Conservation (phyloP, 2,329 filamentous ascomycete genomes). For the Botrytis squamosa region DNA sequence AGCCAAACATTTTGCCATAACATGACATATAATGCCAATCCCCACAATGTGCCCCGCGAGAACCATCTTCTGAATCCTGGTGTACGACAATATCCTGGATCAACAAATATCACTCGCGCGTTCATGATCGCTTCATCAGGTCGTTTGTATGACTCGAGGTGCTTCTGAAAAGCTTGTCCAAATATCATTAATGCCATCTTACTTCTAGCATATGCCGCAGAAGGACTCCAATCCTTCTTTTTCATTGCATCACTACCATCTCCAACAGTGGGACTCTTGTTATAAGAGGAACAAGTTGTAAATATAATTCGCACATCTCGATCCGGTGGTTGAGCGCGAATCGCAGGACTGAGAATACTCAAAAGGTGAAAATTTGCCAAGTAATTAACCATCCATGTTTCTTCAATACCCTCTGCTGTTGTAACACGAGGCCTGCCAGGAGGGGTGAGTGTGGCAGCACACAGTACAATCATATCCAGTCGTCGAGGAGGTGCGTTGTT, state of each 20-base stretch:
- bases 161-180: conserved; percentile 87
- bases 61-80: conserved; percentile 87
- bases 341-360: conserved; percentile 83
- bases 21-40: conserved; percentile 72
- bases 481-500: conserved; percentile 88
- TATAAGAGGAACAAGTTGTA: conserved; percentile 84
- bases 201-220: conserved; percentile 61
- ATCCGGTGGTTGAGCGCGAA: conserved; percentile 89
- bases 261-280: conserved; percentile 67
- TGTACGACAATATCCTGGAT: conserved; percentile 82
- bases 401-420: conserved; percentile 79
- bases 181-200: conserved; percentile 86
- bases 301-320: conserved; percentile 88
- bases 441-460: conserved; percentile 74
- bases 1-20: conserved; percentile 84
- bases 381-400: conserved; percentile 93
- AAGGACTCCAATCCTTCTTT: conserved; percentile 54
- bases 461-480: conserved; percentile 87
- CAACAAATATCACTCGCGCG: conserved; percentile 78
- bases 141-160: conserved; percentile 78
- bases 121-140: conserved; percentile 82
- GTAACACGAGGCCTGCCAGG: conserved; percentile 57
- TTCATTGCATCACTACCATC: conserved; percentile 47
- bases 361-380: conserved; percentile 94
- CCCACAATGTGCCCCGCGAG: conserved; percentile 78